Conservation (phyloP, 78 protist species). For the Pelomyxa schiedti region DNA sequence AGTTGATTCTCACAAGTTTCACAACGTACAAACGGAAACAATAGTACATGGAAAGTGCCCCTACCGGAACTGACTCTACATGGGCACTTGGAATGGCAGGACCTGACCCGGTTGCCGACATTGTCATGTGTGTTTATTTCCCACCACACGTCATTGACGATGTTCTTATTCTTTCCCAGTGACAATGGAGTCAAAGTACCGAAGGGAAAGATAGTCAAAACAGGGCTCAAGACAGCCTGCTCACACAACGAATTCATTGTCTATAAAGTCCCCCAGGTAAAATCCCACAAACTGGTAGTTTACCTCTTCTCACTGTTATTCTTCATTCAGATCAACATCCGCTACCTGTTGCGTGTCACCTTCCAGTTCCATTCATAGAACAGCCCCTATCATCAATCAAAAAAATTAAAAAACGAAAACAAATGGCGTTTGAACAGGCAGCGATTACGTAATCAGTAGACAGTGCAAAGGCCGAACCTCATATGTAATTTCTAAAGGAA, state of each 20-base stretch:
- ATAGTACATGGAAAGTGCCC: slow-evolving; percentile 58
- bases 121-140: neutral
- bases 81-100: slow-evolving; percentile 46
- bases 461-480: too few relatives aligned
- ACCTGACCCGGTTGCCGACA: slow-evolving; percentile 12
- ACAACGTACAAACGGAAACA: too few relatives aligned
- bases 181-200: slow-evolving; percentile 21
- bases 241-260: slow-evolving; percentile 42
- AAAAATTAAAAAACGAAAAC: too few relatives aligned
- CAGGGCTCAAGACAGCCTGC: slow-evolving; percentile 20
- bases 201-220: slow-evolving; percentile 8
- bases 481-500: too few relatives aligned
- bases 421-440: too few relatives aligned
- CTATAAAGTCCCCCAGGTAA: slow-evolving; percentile 23
- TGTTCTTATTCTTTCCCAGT: neutral
- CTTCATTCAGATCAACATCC: neutral
- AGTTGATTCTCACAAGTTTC: too few relatives aligned
- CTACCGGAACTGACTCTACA: slow-evolving; percentile 30
- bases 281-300: too few relatives aligned
- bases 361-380: too few relatives aligned
- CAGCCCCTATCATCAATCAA: too few relatives aligned
- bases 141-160: neutral
- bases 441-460: too few relatives aligned
- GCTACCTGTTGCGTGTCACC: neutral
- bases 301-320: too few relatives aligned